phyloP scores from a whole-genome alignment of 176 grass and related monocot species.

The Musa troglodytarum region DNA sequence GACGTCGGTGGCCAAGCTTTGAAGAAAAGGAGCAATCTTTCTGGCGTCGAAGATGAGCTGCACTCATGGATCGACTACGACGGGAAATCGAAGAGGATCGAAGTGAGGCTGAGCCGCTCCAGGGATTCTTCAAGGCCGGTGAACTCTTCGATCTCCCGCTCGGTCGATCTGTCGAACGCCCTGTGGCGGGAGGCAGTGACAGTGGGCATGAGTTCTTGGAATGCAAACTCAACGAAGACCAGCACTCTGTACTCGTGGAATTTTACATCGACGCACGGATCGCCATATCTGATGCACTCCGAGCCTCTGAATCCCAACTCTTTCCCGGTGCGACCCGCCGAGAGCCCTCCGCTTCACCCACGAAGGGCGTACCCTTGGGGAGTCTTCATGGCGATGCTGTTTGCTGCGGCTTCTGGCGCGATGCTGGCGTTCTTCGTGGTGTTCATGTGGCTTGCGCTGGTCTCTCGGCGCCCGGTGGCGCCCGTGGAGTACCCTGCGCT shows the following conservation, averaged over 20 bases:
- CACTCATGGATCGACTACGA: slow-evolving; percentile 78
- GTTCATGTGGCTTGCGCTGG: slow-evolving; percentile 49
- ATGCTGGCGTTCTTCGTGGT: slow-evolving; percentile 51
- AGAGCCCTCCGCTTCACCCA: slow-evolving; percentile 10
- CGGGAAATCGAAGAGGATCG: slow-evolving; percentile 29
- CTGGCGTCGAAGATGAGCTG: slow-evolving; percentile 14
- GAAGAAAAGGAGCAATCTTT: slow-evolving; percentile 20
- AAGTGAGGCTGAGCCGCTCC: slow-evolving; percentile 40
- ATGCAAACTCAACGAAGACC: slow-evolving; percentile 32
- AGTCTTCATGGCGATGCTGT: slow-evolving; percentile 35
- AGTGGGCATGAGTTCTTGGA: slow-evolving; percentile 33
- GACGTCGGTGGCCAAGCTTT: slow-evolving; percentile 29
- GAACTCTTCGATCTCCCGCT: slow-evolving; percentile 34
- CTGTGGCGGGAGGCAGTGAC: slow-evolving; percentile 27
- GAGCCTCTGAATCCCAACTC: slow-evolving; percentile 52
- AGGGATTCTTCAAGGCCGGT: not conserved
- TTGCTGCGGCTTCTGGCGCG: slow-evolving; percentile 62
- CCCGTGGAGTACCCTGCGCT: slow-evolving; percentile 47
- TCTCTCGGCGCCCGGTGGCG: slow-evolving; percentile 42
- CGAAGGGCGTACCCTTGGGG: slow-evolving; percentile 37
- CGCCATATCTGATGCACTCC: slow-evolving; percentile 58
- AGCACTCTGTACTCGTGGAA: slow-evolving; percentile 64
- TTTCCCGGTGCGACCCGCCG: slow-evolving; percentile 18
- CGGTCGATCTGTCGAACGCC: slow-evolving; percentile 37
- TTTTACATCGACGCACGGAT: slow-evolving; percentile 32